Base-by-base conservation (phyloP, 2,329 filamentous ascomycete species). In the Aspergillus ochraceoroseus region DNA sequence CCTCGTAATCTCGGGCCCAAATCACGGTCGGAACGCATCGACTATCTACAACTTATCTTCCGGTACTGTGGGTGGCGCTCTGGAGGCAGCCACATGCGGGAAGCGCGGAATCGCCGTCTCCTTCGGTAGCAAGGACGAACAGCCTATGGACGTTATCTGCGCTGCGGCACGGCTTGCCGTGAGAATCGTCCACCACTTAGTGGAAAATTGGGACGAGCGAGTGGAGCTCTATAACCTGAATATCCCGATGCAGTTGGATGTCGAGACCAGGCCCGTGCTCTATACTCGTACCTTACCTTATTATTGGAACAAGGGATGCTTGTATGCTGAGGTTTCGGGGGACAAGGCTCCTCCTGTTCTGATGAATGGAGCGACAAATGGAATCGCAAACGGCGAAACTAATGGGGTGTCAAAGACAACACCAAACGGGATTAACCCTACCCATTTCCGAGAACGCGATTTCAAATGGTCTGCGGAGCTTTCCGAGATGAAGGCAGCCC, bases 381-480 rank as follows among this genome's bases (percentile, higher is more conserved):
- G 31, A n/a, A 18, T 17, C 13, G 28, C 20, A 13, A 41, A 43
- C 31, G 33, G 43, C 17, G 30, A 12, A 23, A 18, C 25, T 9
- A 53, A 48, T 25, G 48, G 45, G 14, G 27, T 41, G 4, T 17
- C 29, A 7, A 12, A 19, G 14, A n/a, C 13, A 14, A 30, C 18
- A 19, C 14, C 30, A 13, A 43, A 39, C n/a, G 41, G 35, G 6
- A 15, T 12, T 13, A 32, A 27, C 5, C 5, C 17, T 12, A n/a
- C 39, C 12, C n/a, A 72, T 23, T 79, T 84, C 59, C 75, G 70
- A 45, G 82, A 90, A 63, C 84, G 84, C 58, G 83, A 90, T 64
- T 95, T 94, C 72, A 88, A 88, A 66, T 95, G 89, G 89, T 79
- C 83, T 32, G 87, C 89, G 7, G 77, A 78, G 49, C 86, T 95